Base-by-base conservation (phyloP, 345 rosid genomes). In the Salix exigua region DNA sequence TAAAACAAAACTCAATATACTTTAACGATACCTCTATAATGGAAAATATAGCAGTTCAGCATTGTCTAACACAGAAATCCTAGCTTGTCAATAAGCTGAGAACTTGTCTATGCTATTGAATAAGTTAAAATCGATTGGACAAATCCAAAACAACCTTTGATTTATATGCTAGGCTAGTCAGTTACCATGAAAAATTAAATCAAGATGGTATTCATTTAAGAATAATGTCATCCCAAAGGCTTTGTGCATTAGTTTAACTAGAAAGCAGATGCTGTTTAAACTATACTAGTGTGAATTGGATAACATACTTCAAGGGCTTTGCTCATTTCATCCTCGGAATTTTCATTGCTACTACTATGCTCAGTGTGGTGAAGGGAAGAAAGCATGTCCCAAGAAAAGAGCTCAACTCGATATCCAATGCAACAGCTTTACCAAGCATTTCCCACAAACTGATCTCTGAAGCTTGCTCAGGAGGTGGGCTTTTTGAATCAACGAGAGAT, bases 301-400 rank as follows among this genome's bases (percentile, higher is more conserved):
- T 25, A 26, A 66, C 75, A 76, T 77, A 91, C 99, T 97, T 94
- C 99, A 38, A 96, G 93, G 30, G 98, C 91, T 86, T 90, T 94
- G 81, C 81, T 86, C 82, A 88, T 82, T 77, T 96, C 99, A 73
- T 96, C 99, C 87, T 96, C 99, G 2, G 95, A 94, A 53, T 84
- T 87, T 31, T 90, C 97, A 14, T 88, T 83, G 86, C 92, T 92
- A 72, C 93, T 89, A 79, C 92, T 85, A 74, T 96, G 99, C 79
- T 92, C 99, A 26, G 96, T 90, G 85, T 92, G 97, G 82, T 96
- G 98, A 82, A 96, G 99, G 7, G 99, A 96, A 80, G 98, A 90
- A 37, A 96, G 87, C 94, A 87, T 86, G 78, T 85, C 91, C 99
- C 99, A 96, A 4, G 97, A 90, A 73, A 92, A 68, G 83, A 85